These are phyloP conservation scores for Alternaria longipes DNA, from an alignment of 2,329 filamentous ascomycete species.

Conservation along the genomic window DNA sequence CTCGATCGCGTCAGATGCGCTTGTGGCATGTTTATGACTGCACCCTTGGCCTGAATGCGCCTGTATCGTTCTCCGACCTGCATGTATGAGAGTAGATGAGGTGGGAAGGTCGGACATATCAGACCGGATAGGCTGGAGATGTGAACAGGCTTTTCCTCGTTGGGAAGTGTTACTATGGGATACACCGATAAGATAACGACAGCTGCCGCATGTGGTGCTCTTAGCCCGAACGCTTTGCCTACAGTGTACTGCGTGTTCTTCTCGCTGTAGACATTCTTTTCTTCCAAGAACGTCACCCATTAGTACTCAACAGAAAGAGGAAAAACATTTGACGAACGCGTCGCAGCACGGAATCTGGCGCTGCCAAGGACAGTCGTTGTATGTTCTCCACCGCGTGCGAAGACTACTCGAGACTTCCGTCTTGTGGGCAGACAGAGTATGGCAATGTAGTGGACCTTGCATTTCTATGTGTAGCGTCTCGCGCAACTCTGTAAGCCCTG, in stretches of 20 bases:
- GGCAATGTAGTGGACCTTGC: slow-evolving; percentile 35
- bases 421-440: slow-evolving; percentile 2
- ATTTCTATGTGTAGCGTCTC: slow-evolving; percentile 41
- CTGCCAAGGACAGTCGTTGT: slow-evolving; percentile 19
- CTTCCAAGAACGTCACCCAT: not conserved
- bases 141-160: slow-evolving; percentile 1
- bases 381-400: slow-evolving; percentile 20
- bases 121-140: slow-evolving; percentile 2
- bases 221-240: not conserved
- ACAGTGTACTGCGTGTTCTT: not conserved
- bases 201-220: slow-evolving; percentile 3
- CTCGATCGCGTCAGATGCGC: slow-evolving; percentile 9
- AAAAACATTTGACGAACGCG: slow-evolving; percentile 23
- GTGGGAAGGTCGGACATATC: slow-evolving; percentile 8
- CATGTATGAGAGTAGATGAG: slow-evolving; percentile 1
- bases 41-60: slow-evolving; percentile 3
- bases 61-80: not conserved
- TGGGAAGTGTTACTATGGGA: slow-evolving; percentile 1
- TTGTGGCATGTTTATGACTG: slow-evolving; percentile 1
- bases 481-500: slow-evolving; percentile 41
- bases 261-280: not conserved
- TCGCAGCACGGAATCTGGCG: slow-evolving; percentile 22
- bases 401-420: slow-evolving; percentile 22
- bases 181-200: slow-evolving; percentile 11
- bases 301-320: slow-evolving; percentile 6